Evolutionary conservation across 345 rosid genomes (phyloP).

Genomic region (Chamaenerion angustifolium): DNA sequence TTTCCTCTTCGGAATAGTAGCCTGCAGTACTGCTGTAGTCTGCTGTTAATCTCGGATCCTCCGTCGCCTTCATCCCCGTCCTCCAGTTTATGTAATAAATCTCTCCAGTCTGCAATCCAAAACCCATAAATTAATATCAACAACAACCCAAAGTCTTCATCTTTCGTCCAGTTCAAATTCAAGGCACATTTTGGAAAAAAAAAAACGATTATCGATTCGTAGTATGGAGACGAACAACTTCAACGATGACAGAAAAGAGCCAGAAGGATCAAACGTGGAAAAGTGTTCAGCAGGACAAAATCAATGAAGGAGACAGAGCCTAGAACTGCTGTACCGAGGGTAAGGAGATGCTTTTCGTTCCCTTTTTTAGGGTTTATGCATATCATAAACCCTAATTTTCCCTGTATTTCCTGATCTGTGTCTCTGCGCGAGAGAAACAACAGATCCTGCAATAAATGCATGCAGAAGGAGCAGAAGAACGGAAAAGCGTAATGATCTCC

Average conservation of each 20-base stretch:
- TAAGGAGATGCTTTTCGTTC: neutral
- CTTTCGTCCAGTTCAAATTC: neutral
- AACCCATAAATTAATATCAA: neutral
- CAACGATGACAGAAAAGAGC: neutral
- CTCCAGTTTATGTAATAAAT: conserved; percentile 75
- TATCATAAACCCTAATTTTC: neutral
- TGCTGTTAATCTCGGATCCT: conserved; percentile 41
- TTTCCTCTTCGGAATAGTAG: conserved; percentile 35
- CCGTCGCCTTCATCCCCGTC: conserved; percentile 48
- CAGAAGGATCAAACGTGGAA: conserved; percentile 1
- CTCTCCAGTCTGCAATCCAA: conserved; percentile 58
- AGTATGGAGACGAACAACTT: too few species aligned
- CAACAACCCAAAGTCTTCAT: neutral
- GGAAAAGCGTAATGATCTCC: conserved; percentile 27
- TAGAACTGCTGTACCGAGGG: too few species aligned
- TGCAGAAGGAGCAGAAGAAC: conserved; percentile 5
- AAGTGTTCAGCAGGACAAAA: neutral
- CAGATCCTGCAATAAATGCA: neutral
- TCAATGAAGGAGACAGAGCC: neutral
- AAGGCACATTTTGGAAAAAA: too few species aligned
- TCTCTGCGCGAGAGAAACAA: neutral
- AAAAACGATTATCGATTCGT: too few species aligned
- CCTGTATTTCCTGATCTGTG: too few species aligned
- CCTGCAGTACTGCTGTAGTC: conserved; percentile 23
- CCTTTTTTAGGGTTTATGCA: conserved; percentile 2